Evolutionary conservation across 768 basidiomycete genomes (phyloP), one percentile per base, ranked within the genome.

Genomic region (Daedalea quercina): DNA sequence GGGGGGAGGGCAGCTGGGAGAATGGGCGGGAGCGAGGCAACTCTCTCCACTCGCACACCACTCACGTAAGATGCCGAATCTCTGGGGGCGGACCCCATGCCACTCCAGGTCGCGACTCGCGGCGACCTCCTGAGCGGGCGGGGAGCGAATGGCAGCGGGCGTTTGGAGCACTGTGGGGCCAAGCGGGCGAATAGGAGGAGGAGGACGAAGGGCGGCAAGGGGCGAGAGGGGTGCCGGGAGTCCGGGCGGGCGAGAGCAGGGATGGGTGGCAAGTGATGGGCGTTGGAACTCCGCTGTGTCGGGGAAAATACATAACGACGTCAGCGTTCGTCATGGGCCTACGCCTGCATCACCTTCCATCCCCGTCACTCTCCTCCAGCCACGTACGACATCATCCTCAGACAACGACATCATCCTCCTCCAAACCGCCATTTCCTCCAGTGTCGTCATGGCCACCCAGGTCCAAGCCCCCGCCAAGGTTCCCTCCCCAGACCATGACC

Each of bases 241-340:
- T 46, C 15, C 43, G 45, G 8, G 11, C 23, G 31, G 50, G 42
- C 25, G 28, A 43, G 50, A 17, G 50, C 25, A 9, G 26, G 50
- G 24, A 20, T 9, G 19, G 17, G 35, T 42, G 37, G 42, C 11
- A 0, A 17, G 9, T 23, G 22, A 37, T 9, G 43, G 51, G 43
- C 3, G 53, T 57, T 60, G 55, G 53, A 53, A 53, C 48, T 54
- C 57, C 54, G 57, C 57, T 50, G 44, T 53, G 53, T 37, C 47
- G 35, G 54, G 56, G 55, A 53, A 47, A 46, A 53, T 60, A 60
- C 57, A 60, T 60, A 60, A 60, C 60, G 60, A 60, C 60, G 60
- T 60, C 60, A 60, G 60, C 57, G 53, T 58, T 60, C 60, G 60
- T 60, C 60, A 60, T 60, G 53, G 54, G 54, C 35, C 13, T 44